These are phyloP conservation scores for Colletotrichum tropicale DNA, from an alignment of 2,329 filamentous ascomycete species.

Conservation along the genomic window DNA sequence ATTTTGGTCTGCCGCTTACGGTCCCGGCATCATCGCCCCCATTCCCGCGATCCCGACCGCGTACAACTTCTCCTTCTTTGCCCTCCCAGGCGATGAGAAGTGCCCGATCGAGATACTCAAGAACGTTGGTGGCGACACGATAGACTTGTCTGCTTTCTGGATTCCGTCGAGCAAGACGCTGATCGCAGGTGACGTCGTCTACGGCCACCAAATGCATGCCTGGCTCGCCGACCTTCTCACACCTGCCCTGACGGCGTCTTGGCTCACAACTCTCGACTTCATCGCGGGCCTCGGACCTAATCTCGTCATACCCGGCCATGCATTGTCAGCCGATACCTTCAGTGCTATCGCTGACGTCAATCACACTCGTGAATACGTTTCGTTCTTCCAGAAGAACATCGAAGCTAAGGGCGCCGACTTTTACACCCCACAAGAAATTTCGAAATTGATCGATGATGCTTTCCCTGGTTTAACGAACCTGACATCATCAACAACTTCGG, in stretches of 20 bases:
- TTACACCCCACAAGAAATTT: constrained; percentile 1
- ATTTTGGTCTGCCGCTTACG: not conserved
- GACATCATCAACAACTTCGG: not conserved
- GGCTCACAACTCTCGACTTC: constrained; percentile 9
- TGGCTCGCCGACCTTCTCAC: constrained; percentile 17
- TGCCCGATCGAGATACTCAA: constrained; percentile 3
- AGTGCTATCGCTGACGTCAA: not conserved
- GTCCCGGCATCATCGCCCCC: not conserved
- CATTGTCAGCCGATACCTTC: not conserved
- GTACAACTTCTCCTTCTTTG: constrained; percentile 11
- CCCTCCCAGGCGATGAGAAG: not conserved
- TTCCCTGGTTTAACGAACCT: constrained; percentile 6
- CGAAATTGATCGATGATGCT: not conserved
- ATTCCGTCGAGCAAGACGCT: not conserved
- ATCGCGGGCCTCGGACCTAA: not conserved
- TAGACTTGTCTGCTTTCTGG: constrained; percentile 9
- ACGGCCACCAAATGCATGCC: constrained; percentile 4
- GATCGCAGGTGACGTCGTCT: constrained; percentile 10
- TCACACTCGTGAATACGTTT: not conserved
- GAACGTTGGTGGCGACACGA: not conserved
- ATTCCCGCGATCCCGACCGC: not conserved
- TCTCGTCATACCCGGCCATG: constrained; percentile 2
- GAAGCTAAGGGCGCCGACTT: not conserved
- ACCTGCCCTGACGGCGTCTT: not conserved
- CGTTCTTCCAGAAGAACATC: constrained; percentile 11